These are phyloP conservation scores for Nyssa sinensis DNA, from an alignment of 148 eudicot species.

Conservation along the genomic window DNA sequence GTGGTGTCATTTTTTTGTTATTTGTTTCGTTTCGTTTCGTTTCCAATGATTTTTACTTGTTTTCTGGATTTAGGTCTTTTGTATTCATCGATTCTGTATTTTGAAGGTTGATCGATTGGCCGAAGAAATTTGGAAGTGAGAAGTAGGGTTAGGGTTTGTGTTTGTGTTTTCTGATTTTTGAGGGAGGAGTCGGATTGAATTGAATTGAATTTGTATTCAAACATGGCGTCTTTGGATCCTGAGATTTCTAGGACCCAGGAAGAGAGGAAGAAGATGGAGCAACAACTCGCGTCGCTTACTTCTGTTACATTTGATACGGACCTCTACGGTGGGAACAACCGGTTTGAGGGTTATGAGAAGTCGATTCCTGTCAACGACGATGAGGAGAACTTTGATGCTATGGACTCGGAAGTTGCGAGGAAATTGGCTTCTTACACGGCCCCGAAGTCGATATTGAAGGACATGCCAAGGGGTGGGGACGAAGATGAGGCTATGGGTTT, in stretches of 20 bases:
- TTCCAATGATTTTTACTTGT: too few relatives aligned
- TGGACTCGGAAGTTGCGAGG: conserved; percentile 62
- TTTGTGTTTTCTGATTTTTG: not conserved
- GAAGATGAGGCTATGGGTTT: conserved; percentile 62
- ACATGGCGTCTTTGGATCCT: conserved; percentile 44
- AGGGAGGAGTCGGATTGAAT: not conserved
- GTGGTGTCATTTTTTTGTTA: too few relatives aligned
- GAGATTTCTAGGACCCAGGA: conserved; percentile 86
- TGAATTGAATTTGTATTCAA: not conserved
- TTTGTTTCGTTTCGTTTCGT: too few relatives aligned
- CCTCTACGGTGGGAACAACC: conserved; percentile 54
- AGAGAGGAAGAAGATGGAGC: conserved; percentile 84
- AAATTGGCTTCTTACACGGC: conserved; percentile 78
- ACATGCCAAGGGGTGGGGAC: conserved; percentile 56
- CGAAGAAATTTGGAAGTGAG: not conserved
- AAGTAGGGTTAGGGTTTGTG: not conserved
- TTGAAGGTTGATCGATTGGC: not conserved
- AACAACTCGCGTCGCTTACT: conserved; percentile 63
- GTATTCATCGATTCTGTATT: not conserved
- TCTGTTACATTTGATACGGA: conserved; percentile 68
- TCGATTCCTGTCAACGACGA: conserved; percentile 84
- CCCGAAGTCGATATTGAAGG: conserved; percentile 72
- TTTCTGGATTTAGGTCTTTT: not conserved
- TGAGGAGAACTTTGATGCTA: conserved; percentile 53
- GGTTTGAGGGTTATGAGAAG: conserved; percentile 57